Base-by-base conservation (phyloP, 176 grass and related monocot genomes). In the Saccharum officinarum region DNA sequence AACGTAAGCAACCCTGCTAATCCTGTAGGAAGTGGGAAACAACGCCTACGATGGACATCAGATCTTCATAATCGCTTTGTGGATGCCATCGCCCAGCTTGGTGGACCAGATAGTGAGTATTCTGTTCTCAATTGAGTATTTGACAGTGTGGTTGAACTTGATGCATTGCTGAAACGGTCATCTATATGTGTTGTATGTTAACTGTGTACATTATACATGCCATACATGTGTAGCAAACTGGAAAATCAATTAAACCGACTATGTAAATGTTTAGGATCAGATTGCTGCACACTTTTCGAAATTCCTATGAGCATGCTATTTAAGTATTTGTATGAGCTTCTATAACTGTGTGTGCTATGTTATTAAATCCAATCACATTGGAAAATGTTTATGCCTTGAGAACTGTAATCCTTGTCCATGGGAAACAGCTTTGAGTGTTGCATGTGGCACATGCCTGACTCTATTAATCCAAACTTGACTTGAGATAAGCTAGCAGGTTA, bases 21-120 rank as follows among this genome's bases (percentile, higher is more conserved):
- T 87, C 85, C 91, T 74, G 74, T 82, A 74, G 91, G 89, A 15
- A 89, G 59, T 83, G 93, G 91, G 62, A 98, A 98, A 68, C 93
- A 98, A 79, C 82, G 96, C 9, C 61, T 98, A 66, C 79, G 96
- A 67, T 98, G 96, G 96, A 98, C 93, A 55, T 91, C 96, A 40
- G 96, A 98, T 89, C 96, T 98, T 72, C 96, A 98, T 74, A 92
- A 90, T 64, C 93, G 93, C 61, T 98, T 98, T 92, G 96, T 98
- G 82, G 89, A 95, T 95, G 96, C 96, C 49, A 98, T 98, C 7
- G 80, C 91, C 11, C 93, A 98, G 61, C 96, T 98, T 52, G 96
- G 96, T 82, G 96, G 96, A 89, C 93, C 96, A 92, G 96, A 98
- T 86, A 92, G 96, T 98, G 91, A 86, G 93, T 93, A 93, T 92